These are phyloP conservation scores for Linnemannia hyalina DNA, from an alignment of 192 early-diverging fungal species.

Conservation along the genomic window DNA sequence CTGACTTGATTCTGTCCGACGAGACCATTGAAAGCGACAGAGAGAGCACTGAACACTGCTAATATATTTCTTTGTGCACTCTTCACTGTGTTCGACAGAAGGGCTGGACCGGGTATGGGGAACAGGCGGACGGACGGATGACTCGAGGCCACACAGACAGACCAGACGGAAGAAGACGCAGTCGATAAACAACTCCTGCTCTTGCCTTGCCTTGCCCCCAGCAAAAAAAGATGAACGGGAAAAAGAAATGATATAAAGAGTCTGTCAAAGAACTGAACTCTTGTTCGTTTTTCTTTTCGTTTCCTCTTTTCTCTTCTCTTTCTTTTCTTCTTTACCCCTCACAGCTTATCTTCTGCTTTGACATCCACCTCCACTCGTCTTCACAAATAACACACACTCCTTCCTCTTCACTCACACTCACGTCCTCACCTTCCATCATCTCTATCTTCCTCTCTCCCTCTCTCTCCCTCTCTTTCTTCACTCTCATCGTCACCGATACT, in stretches of 20 bases:
- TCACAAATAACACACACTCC: neutral
- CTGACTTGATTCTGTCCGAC: neutral
- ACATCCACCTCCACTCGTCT: neutral
- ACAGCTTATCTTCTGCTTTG: slow-evolving; percentile 6
- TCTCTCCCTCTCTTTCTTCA: neutral
- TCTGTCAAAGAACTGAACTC: neutral
- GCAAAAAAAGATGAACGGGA: slow-evolving; percentile 4
- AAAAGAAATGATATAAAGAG: neutral
- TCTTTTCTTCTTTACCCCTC: neutral
- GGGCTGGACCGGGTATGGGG: neutral
- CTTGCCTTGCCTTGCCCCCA: neutral
- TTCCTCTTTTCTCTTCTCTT: neutral
- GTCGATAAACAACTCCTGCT: neutral
- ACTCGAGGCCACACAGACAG: neutral
- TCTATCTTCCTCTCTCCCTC: neutral
- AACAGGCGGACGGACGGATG: neutral
- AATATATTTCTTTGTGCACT: neutral
- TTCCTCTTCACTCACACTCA: neutral
- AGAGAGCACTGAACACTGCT: neutral
- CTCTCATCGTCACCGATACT: neutral
- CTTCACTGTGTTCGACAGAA: neutral
- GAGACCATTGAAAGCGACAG: neutral
- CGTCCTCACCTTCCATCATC: neutral
- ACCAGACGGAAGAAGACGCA: neutral
- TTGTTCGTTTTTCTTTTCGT: neutral